These are phyloP conservation scores for Backusella liffmaniae DNA, from an alignment of 192 early-diverging fungal genomes.

Conservation along the genomic window DNA sequence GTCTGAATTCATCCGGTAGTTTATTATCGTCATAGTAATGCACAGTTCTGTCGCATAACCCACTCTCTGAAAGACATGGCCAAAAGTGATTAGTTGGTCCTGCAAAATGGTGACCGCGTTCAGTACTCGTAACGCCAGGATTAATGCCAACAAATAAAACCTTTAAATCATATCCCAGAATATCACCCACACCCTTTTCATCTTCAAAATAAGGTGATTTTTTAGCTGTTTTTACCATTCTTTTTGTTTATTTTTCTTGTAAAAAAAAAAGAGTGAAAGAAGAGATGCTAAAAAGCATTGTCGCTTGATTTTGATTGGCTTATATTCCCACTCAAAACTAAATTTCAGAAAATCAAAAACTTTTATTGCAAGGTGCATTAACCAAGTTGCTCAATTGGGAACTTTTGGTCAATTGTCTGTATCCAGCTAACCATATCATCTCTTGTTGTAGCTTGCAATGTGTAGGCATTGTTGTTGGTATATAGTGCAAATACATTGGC, in stretches of 20 bases:
- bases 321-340: neutral
- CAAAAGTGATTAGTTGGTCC: conserved; percentile 74
- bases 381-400: conserved; percentile 27
- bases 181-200: conserved; percentile 36
- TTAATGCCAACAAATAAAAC: conserved; percentile 79
- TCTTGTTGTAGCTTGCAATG: conserved; percentile 60
- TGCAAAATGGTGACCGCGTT: conserved; percentile 64
- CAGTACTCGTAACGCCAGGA: conserved; percentile 60
- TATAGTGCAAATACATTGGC: conserved; percentile 68
- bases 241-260: neutral
- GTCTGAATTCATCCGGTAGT: conserved; percentile 46
- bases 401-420: conserved; percentile 42
- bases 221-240: neutral
- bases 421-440: conserved; percentile 72
- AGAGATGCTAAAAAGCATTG: neutral
- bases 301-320: neutral
- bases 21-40: conserved; percentile 50
- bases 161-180: conserved; percentile 47
- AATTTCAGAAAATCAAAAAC: neutral
- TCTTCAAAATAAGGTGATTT: conserved; percentile 19
- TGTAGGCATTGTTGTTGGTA: conserved; percentile 60
- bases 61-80: conserved; percentile 63
- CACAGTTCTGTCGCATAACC: conserved; percentile 49
- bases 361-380: neutral
- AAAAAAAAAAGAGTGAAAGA: neutral